Base-by-base conservation (phyloP, 345 rosid genomes). In the Garcia nutans region DNA sequence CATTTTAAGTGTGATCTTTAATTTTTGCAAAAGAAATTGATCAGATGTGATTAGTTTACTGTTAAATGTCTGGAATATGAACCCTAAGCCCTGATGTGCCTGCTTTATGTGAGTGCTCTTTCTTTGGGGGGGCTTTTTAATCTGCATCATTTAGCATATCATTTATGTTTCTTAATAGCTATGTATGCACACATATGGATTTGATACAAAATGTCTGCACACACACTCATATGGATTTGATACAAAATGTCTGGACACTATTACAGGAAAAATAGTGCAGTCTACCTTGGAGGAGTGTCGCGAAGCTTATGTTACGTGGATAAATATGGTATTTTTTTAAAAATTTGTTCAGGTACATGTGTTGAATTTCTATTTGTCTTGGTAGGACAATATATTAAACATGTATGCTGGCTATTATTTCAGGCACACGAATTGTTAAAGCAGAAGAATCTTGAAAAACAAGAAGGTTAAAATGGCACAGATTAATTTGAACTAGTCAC, bases 271-370 rank as follows among this genome's bases (percentile, higher is more conserved):
- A 84, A 96, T 96, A 80, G 86, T 96, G 87, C 93, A 91, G 86
- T 90, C 97, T 78, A 90, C 98, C 62, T 19, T 89, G 85, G 97
- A 92, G 71, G 97, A 93, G 80, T 93, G 98, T 76, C 86, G 86
- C 71, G 98, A 93, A 84, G 90, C 91, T 73, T 90, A 89, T 85
- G 92, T 85, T 79, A 74, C 73, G 66, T 92, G 94, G 97, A 81
- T 90, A 79, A 78, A 78, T 62, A 87, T 90, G 98, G 99, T 90
- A 87, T 42, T 50, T 22, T 63, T 49, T 22, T 60, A 1, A 28
- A 28, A 28, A 2, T 77, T 64, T 63, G 37, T 19, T 45, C 26
- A 20, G 56, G 3, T 49, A 2, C 17, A 37, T 67, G 42, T 28
- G 37, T 59, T 49, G 44, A 59, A 50, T 72, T 65, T 68, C 55